Base-by-base conservation (phyloP, 1,139 yeast species). In the Blastobotrys buckinghamii region DNA sequence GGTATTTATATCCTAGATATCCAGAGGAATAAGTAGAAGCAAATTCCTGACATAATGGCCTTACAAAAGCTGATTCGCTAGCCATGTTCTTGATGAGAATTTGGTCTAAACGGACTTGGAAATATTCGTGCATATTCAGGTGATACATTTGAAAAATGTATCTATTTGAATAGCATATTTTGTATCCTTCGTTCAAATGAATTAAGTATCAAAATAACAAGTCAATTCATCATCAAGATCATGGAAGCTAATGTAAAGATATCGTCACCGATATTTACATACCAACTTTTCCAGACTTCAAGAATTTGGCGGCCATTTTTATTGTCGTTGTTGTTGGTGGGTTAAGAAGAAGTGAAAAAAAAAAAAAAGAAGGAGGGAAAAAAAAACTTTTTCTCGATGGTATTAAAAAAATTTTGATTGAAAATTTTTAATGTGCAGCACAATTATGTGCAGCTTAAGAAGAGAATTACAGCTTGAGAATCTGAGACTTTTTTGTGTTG, bases 241-340 rank as follows among this genome's bases (percentile, higher is more conserved):
- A 44, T 19, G 19, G 6, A 45, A 16, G 44, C 48, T 39, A 19
- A 39, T 38, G 44, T 47, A 33, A 27, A 36, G 39, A 33, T 39
- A 45, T 37, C 45, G 49, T 47, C 49, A 39, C 49, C 50, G 48
- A 45, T 45, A 43, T 41, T 56, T 77, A 84, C 95, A 76, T 84
- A 85, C 94, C 95, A 85, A 90, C 97, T 87, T 88, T 90, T 83
- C 97, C 97, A 75, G 97, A 86, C 82, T 90, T 90, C 80, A 90
- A 84, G 84, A 90, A 90, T 79, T 90, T 90, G 79, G 96, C 66
- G 55, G 64, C 67, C 68, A 65, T 64, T 56, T 26, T 39, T 29
- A 32, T 38, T 37, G 26, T 33, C 37, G 39, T 22, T 38, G 39
- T n/a, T 8, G 35, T 15, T 13, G 10, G 27, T 43, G 40, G 16